Base-by-base conservation (phyloP, 2,329 filamentous ascomycete genomes). In the Phialophora tarda region DNA sequence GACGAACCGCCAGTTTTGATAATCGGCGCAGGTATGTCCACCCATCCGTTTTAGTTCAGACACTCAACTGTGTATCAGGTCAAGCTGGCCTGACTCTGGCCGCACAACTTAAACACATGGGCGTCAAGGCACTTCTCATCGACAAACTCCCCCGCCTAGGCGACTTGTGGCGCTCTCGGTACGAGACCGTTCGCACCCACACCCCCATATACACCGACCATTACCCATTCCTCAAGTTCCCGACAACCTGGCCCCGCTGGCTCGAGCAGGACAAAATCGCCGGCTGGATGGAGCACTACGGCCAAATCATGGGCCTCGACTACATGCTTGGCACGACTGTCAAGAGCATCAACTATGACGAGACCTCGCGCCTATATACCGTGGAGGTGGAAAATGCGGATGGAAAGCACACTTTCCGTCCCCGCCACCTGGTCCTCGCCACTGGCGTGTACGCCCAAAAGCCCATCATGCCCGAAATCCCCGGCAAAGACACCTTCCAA, bases 151-250 rank as follows among this genome's bases (percentile, higher is more conserved):
- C 82, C 0, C 79, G 82, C 4, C 78, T 89, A 0, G 87, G 88
- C 14, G 87, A 89, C 67, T 88, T 85, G 73, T 89, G 88, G 88
- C 80, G 87, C 12, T 80, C 81, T 17, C 77, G 83, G n/a, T 85
- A 85, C 66, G 75, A 79, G 26, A 77, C 75, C 26, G 73, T 80
- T 2, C 76, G 58, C n/a, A 60, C 58, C 3, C 58, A 60, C 26
- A 53, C 58, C 12, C 44, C 58, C 12, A 60, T 51, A 17, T 78
- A 59, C 41, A 60, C 74, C 63, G 79, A 76, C 7, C 77, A 78
- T 63, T 63, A 72, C 50, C 47, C 58, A n/a, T 60, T 60, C 28
- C 58, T 60, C 26, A 60, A 41, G 32, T 79, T 81, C 66, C 78
- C 78, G 2, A 73, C 78, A 24, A 78, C 79, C 38, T 80, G 78